phyloP scores from a whole-genome alignment of 163 green algal species.

The Scenedesmus sp. region DNA sequence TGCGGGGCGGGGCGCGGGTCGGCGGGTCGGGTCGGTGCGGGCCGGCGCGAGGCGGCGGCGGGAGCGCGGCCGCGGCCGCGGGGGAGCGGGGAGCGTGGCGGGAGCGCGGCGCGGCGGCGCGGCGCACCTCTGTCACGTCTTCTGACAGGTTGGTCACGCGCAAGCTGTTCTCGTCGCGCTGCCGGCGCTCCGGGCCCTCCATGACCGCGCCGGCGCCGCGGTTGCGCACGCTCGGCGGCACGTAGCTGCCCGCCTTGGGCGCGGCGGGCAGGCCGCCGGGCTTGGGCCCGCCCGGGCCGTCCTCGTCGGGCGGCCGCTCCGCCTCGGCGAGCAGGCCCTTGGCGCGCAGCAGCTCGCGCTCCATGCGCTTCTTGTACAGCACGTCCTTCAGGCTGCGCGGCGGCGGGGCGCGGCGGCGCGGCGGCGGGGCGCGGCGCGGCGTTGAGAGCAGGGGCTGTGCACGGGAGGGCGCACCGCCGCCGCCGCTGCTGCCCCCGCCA shows the following conservation, averaged over 20 bases:
- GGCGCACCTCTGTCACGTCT: constrained; percentile 93
- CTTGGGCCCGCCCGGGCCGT: constrained; percentile 41
- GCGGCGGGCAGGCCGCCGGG: constrained; percentile 26
- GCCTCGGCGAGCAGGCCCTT: constrained; percentile 77
- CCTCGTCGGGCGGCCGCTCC: constrained; percentile 83
- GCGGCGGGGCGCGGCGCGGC: too few species aligned
- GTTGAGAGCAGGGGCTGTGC: not conserved
- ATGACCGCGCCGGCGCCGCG: constrained; percentile 31
- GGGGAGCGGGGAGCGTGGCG: too few species aligned
- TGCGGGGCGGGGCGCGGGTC: too few species aligned
- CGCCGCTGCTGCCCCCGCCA: too few species aligned
- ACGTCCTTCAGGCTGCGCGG: constrained; percentile 85
- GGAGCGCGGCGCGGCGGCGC: too few species aligned
- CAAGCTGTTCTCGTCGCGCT: constrained; percentile 95
- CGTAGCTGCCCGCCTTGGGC: constrained; percentile 84
- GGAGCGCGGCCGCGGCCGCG: too few species aligned
- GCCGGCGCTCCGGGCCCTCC: constrained; percentile 62
- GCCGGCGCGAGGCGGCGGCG: too few species aligned
- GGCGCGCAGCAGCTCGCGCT: constrained; percentile 85
- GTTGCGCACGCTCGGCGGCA: constrained; percentile 74
- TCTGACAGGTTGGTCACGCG: constrained; percentile 98
- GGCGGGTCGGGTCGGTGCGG: too few species aligned
- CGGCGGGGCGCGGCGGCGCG: too few species aligned
- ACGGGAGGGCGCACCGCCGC: too few species aligned
- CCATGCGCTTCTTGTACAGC: constrained; percentile 91